Conservation (phyloP, 2,329 filamentous ascomycete genomes). For the Penicillium sp. region DNA sequence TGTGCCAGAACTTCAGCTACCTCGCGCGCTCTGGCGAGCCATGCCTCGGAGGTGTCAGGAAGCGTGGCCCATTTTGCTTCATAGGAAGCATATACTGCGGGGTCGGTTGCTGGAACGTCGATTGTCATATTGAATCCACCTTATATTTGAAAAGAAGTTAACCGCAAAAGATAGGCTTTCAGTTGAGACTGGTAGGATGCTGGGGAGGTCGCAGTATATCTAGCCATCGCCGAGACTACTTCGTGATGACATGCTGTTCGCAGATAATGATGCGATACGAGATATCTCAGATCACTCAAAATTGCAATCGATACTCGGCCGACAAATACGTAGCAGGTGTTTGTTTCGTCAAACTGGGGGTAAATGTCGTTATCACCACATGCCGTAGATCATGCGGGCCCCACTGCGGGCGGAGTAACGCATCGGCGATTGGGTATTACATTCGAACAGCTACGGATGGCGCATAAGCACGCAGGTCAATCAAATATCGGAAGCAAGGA, state of each 20-base stretch:
- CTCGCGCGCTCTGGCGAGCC: conserved; percentile 51
- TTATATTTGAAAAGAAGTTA: too few relatives aligned
- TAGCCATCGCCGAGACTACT: not conserved
- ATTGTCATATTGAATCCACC: conserved; percentile 22
- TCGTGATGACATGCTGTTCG: conserved; percentile 14
- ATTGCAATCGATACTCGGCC: not conserved
- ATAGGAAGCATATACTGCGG: conserved; percentile 43
- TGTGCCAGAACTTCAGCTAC: conserved; percentile 51
- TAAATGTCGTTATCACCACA: conserved; percentile 20
- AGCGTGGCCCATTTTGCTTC: conserved; percentile 37
- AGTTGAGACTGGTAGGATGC: not conserved
- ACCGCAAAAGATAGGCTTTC: not conserved
- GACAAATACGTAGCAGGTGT: not conserved
- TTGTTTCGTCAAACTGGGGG: conserved; percentile 14
- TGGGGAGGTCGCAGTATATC: conserved; percentile 1
- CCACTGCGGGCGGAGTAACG: not conserved
- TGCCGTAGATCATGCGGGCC: not conserved
- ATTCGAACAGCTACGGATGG: not conserved
- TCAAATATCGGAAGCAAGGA: not conserved
- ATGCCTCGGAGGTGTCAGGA: conserved; percentile 44
- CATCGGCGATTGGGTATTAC: not conserved
- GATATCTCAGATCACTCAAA: not conserved
- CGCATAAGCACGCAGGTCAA: not conserved
- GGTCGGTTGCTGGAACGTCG: conserved; percentile 34
- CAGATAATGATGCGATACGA: conserved; percentile 16